A percentile compares a stretch with the other conserved stretches of the same genome.
Conservation (phyloP, 2,329 filamentous ascomycete genomes). For the Bisporella sp. region DNA sequence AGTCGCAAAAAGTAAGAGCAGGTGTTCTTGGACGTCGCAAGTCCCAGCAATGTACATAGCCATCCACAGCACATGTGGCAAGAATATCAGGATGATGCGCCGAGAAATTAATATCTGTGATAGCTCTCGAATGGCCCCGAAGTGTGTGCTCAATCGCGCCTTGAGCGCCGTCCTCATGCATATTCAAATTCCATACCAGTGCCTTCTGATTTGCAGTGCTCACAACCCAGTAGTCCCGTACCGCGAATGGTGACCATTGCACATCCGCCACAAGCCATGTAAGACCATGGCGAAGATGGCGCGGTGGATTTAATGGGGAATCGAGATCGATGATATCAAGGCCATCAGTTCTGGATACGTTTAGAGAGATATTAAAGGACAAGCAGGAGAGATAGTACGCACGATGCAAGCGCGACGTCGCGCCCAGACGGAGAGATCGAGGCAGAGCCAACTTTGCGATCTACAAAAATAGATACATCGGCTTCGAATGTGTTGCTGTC, state of each 20-base stretch:
- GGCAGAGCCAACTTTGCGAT: conserved; percentile 69
- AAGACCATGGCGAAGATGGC: conserved; percentile 76
- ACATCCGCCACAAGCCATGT: conserved; percentile 96
- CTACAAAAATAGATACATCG: conserved; percentile 77
- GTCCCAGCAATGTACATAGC: conserved; percentile 91
- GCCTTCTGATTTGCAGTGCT: conserved; percentile 94
- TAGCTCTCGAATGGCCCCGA: conserved; percentile 78
- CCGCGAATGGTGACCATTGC: conserved; percentile 92
- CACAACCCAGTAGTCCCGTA: conserved; percentile 85
- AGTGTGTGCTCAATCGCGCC: conserved; percentile 79
- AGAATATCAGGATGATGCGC: conserved; percentile 85
- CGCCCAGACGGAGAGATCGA: conserved; percentile 88
- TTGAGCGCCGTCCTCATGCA: conserved; percentile 57
- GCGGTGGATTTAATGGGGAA: conserved; percentile 78
- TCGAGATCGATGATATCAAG: conserved; percentile 90
- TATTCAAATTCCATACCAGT: conserved; percentile 85
- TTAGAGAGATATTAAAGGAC: neutral
- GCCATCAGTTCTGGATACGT: conserved; percentile 54
- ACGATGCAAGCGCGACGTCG: conserved; percentile 83
- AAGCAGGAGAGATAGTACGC: conserved; percentile 18
- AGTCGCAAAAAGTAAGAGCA: conserved; percentile 79
- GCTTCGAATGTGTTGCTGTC: conserved; percentile 85
- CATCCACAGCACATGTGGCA: conserved; percentile 87
- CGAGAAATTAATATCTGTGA: conserved; percentile 95
- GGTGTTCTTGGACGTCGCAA: conserved; percentile 67